These are phyloP conservation scores for Pythium biforme DNA, from an alignment of 352 stramenopile species.

Conservation along the genomic window DNA sequence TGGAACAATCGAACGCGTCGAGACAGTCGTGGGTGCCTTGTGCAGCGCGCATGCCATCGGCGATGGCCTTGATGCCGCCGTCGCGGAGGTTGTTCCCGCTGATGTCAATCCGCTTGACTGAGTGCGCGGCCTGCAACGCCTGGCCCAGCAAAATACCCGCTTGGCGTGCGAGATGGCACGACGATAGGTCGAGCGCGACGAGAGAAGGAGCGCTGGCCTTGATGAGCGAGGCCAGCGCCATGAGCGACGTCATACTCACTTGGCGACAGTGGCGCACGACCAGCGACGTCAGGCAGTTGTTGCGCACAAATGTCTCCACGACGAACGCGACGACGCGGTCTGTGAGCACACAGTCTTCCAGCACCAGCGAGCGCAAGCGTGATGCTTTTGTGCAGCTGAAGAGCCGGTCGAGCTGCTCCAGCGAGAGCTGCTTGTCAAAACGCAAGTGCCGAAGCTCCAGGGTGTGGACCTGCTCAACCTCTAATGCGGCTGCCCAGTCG, in stretches of 20 bases:
- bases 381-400: not conserved
- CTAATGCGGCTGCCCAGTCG: not conserved
- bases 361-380: constrained; percentile 28
- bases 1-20: constrained; percentile 45
- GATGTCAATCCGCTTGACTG: constrained; percentile 36
- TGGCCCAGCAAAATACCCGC: constrained; percentile 63
- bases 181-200: constrained; percentile 46
- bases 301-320: constrained; percentile 29
- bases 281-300: constrained; percentile 21
- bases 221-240: constrained; percentile 39
- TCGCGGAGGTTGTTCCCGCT: constrained; percentile 57
- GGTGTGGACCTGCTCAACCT: not conserved
- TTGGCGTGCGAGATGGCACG: constrained; percentile 48
- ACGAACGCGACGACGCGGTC: constrained; percentile 37
- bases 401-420: constrained; percentile 31
- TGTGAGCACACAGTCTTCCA: constrained; percentile 43
- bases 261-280: constrained; percentile 36
- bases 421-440: constrained; percentile 17
- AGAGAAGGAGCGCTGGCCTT: constrained; percentile 32
- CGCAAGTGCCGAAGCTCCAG: constrained; percentile 14
- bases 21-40: constrained; percentile 6
- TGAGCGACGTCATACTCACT: constrained; percentile 58
- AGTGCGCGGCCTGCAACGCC: constrained; percentile 37
- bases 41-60: constrained; percentile 32
- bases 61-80: constrained; percentile 46